A percentile compares a stretch with the other conserved stretches of the same genome.
Conservation (phyloP, 1,284 basidiomycete genomes). For the Bjerkandera adusta region DNA sequence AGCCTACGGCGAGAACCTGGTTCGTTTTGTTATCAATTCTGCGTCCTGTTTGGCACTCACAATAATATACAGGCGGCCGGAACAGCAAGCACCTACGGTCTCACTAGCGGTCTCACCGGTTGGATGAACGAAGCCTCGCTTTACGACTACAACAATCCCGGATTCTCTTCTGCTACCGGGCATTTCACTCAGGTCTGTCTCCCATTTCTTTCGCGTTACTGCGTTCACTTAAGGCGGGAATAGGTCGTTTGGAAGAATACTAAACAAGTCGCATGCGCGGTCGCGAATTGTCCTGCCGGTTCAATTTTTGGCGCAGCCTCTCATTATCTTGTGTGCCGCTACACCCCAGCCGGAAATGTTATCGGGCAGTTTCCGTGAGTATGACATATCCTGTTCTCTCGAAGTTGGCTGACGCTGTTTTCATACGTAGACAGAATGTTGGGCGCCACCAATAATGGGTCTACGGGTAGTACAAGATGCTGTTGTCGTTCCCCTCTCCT, state of each 20-base stretch:
- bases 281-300: background rate
- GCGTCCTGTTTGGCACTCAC: no score
- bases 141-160: constrained; percentile 4
- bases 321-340: constrained; percentile 3
- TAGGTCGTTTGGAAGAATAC: constrained; percentile 5
- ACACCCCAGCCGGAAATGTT: background rate
- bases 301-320: background rate
- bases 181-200: constrained; percentile 4
- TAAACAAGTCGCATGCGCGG: constrained; percentile 2
- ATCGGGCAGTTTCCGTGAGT: constrained; percentile 1
- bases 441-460: background rate
- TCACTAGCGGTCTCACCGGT: background rate
- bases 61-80: background rate
- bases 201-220: background rate
- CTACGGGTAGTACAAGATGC: background rate
- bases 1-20: background rate
- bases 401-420: background rate
- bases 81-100: constrained; percentile 1
- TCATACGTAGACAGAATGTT: background rate
- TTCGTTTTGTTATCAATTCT: background rate
- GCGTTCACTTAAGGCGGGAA: background rate
- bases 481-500: background rate
- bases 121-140: constrained; percentile 6
- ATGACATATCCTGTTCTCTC: background rate
- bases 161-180: constrained; percentile 4